Percentiles rank a stretch among this genome's conserved stretches.
phyloP scores from a whole-genome alignment of 345 rosid genomes.

The Eutrema yunnanense region DNA sequence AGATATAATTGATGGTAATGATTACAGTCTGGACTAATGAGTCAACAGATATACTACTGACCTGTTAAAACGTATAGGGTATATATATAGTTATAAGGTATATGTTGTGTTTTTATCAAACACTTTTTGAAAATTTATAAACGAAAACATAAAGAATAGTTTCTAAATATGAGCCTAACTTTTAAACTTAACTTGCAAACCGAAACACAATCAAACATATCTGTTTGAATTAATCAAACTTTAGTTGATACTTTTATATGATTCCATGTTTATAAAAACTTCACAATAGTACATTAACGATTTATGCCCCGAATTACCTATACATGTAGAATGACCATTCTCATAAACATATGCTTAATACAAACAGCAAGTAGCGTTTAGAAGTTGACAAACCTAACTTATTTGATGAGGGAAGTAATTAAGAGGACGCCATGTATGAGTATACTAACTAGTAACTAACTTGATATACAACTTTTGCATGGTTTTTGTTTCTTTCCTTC shows the following conservation, averaged over 20 bases:
- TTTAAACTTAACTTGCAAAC: not conserved
- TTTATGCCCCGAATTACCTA: not conserved
- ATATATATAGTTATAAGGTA: not conserved
- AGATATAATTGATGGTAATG: not conserved
- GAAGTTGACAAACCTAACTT: not conserved
- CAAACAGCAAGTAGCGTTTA: not conserved
- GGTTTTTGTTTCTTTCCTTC: slow-evolving; percentile 22
- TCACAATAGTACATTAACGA: not conserved
- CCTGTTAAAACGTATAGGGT: too few relatives aligned
- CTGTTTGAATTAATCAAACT: not conserved
- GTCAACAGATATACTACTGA: too few relatives aligned
- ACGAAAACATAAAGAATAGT: not conserved
- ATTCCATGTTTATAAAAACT: not conserved
- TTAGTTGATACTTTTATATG: not conserved
- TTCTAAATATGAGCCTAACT: not conserved
- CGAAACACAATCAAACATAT: not conserved
- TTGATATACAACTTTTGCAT: slow-evolving; percentile 20
- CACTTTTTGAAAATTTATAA: not conserved
- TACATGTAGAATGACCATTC: not conserved
- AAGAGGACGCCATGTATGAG: not conserved
- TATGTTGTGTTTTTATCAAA: not conserved
- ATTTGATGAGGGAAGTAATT: not conserved
- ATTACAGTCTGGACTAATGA: not conserved
- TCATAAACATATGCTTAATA: not conserved
- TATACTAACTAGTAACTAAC: not conserved